A percentile compares a stretch with the other conserved stretches of the same genome.
Evolutionary conservation across 2,329 filamentous ascomycete species (phyloP).

Genomic region (Aureobasidium melanogenum): DNA sequence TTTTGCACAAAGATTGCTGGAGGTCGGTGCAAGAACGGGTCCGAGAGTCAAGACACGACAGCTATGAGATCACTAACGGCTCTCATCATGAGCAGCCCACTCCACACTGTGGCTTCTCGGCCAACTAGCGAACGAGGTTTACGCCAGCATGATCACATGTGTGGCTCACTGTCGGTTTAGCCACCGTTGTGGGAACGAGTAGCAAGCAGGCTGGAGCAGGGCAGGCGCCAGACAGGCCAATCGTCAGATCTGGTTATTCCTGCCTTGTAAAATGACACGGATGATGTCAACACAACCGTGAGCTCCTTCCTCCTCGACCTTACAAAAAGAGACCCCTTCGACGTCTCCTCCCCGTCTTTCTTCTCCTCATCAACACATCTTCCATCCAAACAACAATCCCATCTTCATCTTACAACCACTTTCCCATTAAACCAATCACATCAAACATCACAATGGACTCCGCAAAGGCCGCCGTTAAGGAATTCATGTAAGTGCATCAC

Average conservation of each 20-base stretch:
- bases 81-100: neutral
- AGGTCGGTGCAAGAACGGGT: neutral
- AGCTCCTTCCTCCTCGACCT: neutral
- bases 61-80: constrained; percentile 1
- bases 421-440: neutral
- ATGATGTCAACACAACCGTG: constrained; percentile 4
- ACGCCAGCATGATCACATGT: constrained; percentile 8
- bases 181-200: neutral
- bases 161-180: constrained; percentile 3
- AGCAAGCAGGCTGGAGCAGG: neutral
- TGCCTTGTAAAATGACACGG: constrained; percentile 3
- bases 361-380: constrained; percentile 8
- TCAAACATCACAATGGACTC: constrained; percentile 47
- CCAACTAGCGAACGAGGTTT: neutral
- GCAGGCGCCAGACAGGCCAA: constrained; percentile 1
- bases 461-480: constrained; percentile 53
- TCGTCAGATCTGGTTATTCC: neutral
- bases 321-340: constrained; percentile 1
- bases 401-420: neutral
- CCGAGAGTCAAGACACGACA: neutral
- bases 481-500: constrained; percentile 42
- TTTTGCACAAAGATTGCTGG: neutral
- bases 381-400: neutral
- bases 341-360: neutral
- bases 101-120: neutral